Evolutionary conservation across 2,329 filamentous ascomycete species (phyloP), one percentile per base, ranked within the genome.

Genomic region (Trichoderma asperellum): DNA sequence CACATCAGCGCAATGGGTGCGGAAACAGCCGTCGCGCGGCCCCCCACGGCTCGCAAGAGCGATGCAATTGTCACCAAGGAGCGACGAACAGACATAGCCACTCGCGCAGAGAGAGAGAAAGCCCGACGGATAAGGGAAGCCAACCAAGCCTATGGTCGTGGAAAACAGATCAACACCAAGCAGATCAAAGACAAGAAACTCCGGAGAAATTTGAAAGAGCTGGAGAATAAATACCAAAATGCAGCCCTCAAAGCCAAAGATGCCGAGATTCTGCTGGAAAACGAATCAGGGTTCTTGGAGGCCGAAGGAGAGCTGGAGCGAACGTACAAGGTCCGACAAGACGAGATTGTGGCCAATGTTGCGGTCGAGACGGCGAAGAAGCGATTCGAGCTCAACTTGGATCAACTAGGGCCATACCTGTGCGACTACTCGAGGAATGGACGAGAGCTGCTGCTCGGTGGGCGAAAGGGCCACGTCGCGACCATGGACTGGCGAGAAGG

Each of bases 401-500:
- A 93, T 53, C 86, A 90, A 24, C 82, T 97, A 37, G 96, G 96
- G 0, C 96, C 96, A 0, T 99, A 99, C 76, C 84, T 90, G 0
- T 91, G 90, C 77, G 93, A 97, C 73, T 99, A 97, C 81, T 93
- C 93, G 59, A 87, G 93, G 56, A 98, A 97, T 76, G 96, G 96
- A 59, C 88, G 92, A 73, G 90, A 96, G 75, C 82, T 99, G 72
- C 83, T 99, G 66, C 85, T 99, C 40, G 94, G 91, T 14, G 94
- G 96, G 34, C 86, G 93, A 70, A 97, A 97, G 81, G 96, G 96
- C 16, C 96, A 99, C 88, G 85, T 99, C 73, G 95, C 96, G 68
- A 95, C 92, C 0, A 96, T 98, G 88, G 94, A 99, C 81, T 99
- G 96, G 95, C 86, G 95, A 72, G 91, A 92, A 74, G 95, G 94